phyloP scores from a whole-genome alignment of 768 basidiomycete species.

The Crassisporium funariophilum region DNA sequence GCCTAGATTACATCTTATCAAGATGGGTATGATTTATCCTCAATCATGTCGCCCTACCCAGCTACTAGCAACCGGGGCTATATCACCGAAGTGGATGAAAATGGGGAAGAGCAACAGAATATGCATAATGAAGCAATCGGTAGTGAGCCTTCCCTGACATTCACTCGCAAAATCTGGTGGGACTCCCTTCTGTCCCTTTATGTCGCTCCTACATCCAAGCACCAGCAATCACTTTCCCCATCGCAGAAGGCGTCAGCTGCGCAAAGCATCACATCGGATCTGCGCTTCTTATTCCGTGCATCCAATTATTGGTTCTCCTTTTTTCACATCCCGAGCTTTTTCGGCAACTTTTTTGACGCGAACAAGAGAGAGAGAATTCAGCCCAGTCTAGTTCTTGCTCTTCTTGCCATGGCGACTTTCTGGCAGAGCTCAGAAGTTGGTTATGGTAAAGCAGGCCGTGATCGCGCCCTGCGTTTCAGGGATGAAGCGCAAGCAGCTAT shows the following conservation, averaged over 20 bases:
- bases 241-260: slow-evolving; percentile 49
- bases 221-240: slow-evolving; percentile 34
- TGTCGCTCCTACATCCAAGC: slow-evolving; percentile 34
- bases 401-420: slow-evolving; percentile 67
- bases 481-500: slow-evolving; percentile 71
- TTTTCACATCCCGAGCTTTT: slow-evolving; percentile 71
- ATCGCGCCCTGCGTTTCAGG: slow-evolving; percentile 58
- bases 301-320: slow-evolving; percentile 78
- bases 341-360: slow-evolving; percentile 60
- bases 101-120: slow-evolving; percentile 24
- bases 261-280: slow-evolving; percentile 50
- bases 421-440: slow-evolving; percentile 70
- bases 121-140: slow-evolving; percentile 35
- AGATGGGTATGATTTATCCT: slow-evolving; percentile 21
- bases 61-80: slow-evolving; percentile 18
- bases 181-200: slow-evolving; percentile 67
- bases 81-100: slow-evolving; percentile 32
- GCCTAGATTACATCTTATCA: slow-evolving; percentile 19
- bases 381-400: slow-evolving; percentile 63
- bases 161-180: slow-evolving; percentile 79
- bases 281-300: slow-evolving; percentile 63
- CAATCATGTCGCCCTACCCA: slow-evolving; percentile 19
- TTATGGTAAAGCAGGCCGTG: slow-evolving; percentile 49
- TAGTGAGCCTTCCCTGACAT: slow-evolving; percentile 63
- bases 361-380: slow-evolving; percentile 56